Evolutionary conservation across 2,329 filamentous ascomycete genomes (phyloP).

Genomic region (Aspergillaceae sp.): DNA sequence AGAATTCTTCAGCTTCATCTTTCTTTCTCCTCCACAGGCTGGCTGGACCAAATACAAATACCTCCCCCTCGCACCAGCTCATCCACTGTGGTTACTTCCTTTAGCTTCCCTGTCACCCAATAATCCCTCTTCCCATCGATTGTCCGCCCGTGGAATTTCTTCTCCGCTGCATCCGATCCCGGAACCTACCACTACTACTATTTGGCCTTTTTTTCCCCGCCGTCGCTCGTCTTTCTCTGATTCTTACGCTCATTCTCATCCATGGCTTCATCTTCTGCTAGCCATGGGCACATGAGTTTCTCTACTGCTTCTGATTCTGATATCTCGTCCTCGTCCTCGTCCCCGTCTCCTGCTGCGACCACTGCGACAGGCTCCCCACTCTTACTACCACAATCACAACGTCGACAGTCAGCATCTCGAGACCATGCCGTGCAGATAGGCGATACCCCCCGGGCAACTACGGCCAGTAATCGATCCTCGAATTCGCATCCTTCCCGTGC

Average conservation of each 20-base stretch:
- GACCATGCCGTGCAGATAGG: conserved; percentile 38
- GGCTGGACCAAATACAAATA: too few relatives aligned
- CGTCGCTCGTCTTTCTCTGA: neutral
- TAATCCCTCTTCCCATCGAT: conserved; percentile 1
- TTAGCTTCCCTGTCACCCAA: conserved; percentile 2
- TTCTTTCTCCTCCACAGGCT: too few relatives aligned
- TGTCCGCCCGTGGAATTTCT: conserved; percentile 4
- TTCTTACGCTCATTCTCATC: neutral
- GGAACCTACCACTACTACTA: neutral
- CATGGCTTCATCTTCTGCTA: conserved; percentile 14
- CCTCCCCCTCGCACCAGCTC: neutral
- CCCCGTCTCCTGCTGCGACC: conserved; percentile 11
- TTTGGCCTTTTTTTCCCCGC: neutral
- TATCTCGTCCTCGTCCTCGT: conserved; percentile 13
- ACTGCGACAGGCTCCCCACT: conserved; percentile 12
- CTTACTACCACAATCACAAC: conserved; percentile 21
- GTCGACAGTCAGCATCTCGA: conserved; percentile 29
- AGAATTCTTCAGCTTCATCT: too few relatives aligned
- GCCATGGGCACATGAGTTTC: conserved; percentile 11
- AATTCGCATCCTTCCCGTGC: neutral
- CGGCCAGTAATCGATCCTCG: conserved; percentile 1
- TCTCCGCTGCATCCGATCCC: conserved; percentile 24
- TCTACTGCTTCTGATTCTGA: conserved; percentile 2
- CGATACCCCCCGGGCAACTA: conserved; percentile 28
- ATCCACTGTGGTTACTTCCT: neutral